Base-by-base conservation (phyloP, 2,329 filamentous ascomycete genomes). In the Corinectria fuckeliana region DNA sequence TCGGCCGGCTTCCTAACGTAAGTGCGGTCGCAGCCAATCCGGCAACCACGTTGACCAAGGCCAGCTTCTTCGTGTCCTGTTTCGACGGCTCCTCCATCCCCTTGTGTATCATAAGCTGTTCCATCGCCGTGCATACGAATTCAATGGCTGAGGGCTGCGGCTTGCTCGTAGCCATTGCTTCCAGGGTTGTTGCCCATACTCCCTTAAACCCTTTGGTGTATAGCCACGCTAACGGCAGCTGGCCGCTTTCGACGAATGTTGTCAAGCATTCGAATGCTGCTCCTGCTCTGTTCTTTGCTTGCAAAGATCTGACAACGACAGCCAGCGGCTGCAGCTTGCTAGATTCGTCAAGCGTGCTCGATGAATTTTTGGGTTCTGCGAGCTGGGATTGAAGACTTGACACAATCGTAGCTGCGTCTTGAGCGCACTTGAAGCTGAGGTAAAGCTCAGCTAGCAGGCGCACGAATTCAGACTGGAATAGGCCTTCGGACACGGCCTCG, bases 391-490 rank as follows among this genome's bases (percentile, higher is more conserved):
- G 59, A 16, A 67, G 55, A 21, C 63, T 67, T 26, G 50, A 61
- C 11, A 66, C 67, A 21, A 75, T 64, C 20, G 49, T 60, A n/a
- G 52, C 57, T 6, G 74, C 74, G 57, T 76, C 75, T 16, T 69
- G 60, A 4, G 56, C 50, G 21, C 71, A 71, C 4, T 65, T 53
- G 5, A 71, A 58, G n/a, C 64, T 62, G 28, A 70, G 30, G 55
- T 71, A 77, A 14, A 76, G 64, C 38, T 70, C 65, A 11, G 71
- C 63, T 10, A 77, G 60, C 4, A 74, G 42, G 7, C 63, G 65
- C 23, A 71, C 66, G 47, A 69, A 74, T 6, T 59, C 41, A 30
- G 70, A 56, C 30, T 71, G 68, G 23, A 77, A 68, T 4, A 77
- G 57, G 1, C 71, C 74, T 28, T 76, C 71, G 6, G 58, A 47